Percentiles rank a stretch among this genome's conserved stretches.
Evolutionary conservation across 345 rosid species (phyloP).

Genomic region (Hevea brasiliensis): DNA sequence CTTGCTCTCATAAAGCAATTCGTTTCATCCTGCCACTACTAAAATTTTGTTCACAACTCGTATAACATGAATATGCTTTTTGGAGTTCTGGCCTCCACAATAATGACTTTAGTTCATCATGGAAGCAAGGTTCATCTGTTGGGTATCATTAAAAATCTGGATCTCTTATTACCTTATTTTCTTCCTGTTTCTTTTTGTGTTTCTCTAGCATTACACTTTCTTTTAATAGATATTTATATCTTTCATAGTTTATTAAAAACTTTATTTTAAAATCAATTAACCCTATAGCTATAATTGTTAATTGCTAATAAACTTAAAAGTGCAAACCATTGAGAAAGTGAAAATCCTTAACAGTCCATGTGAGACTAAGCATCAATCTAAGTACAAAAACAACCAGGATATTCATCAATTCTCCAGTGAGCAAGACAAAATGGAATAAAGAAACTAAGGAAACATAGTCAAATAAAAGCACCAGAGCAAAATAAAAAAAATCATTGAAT

Average conservation of each 20-base stretch:
- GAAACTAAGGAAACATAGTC: too few species aligned
- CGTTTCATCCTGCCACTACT: too few species aligned
- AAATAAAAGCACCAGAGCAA: too few species aligned
- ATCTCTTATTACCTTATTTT: conserved; percentile 6
- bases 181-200: background rate
- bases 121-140: background rate
- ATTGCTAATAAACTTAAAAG: too few species aligned
- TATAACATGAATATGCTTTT: background rate
- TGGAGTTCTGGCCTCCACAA: conserved; percentile 12
- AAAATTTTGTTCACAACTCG: too few species aligned
- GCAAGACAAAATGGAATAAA: too few species aligned
- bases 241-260: background rate
- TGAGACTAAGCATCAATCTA: too few species aligned
- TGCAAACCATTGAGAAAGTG: background rate
- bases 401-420: too few species aligned
- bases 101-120: background rate
- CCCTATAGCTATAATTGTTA: background rate
- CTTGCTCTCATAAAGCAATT: too few species aligned
- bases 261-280: conserved; percentile 15
- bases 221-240: background rate
- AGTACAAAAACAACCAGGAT: too few species aligned
- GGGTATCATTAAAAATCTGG: conserved; percentile 16
- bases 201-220: background rate
- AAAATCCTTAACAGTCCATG: too few species aligned
- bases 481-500: too few species aligned